phyloP scores from a whole-genome alignment of 2,329 filamentous ascomycete species.

The Lachnellula occidentalis region DNA sequence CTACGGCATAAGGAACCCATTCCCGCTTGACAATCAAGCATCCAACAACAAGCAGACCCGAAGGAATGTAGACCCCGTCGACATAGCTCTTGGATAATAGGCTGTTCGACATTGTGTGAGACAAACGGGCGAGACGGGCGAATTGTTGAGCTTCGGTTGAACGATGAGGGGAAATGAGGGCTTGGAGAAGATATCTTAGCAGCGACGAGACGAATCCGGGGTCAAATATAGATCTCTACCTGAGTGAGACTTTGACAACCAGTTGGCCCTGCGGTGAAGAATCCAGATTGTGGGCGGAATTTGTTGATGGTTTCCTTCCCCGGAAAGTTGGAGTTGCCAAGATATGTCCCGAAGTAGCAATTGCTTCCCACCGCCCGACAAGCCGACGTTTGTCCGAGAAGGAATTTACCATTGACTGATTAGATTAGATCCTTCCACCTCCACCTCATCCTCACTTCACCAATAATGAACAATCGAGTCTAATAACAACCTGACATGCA shows the following conservation, averaged over 20 bases:
- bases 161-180: too few species aligned
- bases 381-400: too few species aligned
- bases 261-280: too few species aligned
- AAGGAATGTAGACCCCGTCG: slow-evolving; percentile 78
- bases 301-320: too few species aligned
- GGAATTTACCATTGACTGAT: background rate
- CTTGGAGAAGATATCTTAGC: too few species aligned
- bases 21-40: slow-evolving; percentile 73
- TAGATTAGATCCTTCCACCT: slow-evolving; percentile 4
- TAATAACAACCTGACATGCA: too few species aligned
- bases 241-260: too few species aligned
- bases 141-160: background rate
- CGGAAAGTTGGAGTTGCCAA: too few species aligned
- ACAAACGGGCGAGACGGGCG: background rate
- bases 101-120: background rate
- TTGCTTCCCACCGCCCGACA: background rate
- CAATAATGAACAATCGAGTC: too few species aligned
- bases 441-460: background rate
- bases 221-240: too few species aligned
- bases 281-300: too few species aligned
- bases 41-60: slow-evolving; percentile 70
- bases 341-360: background rate
- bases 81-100: slow-evolving; percentile 56
- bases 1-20: slow-evolving; percentile 66
- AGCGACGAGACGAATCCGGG: too few species aligned